A percentile compares a stretch with the other conserved stretches of the same genome.
These are phyloP conservation scores for Catunica adiposa DNA, from an alignment of 2,329 filamentous ascomycete genomes.

Conservation along the genomic window DNA sequence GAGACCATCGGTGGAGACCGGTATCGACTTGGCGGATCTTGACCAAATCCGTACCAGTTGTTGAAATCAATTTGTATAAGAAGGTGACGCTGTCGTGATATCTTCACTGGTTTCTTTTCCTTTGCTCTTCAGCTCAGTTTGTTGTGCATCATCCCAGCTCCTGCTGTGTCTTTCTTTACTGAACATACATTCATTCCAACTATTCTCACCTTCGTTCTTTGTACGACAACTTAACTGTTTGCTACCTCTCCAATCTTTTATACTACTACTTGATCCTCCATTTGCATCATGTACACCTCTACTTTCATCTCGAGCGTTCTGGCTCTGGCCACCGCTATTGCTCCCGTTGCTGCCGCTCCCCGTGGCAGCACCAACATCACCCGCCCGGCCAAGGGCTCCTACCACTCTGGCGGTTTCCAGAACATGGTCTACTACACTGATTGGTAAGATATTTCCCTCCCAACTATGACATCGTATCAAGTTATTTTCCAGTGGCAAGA, in stretches of 20 bases:
- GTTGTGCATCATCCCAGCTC: constrained; percentile 2
- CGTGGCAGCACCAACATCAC: neutral
- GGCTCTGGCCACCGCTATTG: constrained; percentile 1
- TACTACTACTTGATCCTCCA: neutral
- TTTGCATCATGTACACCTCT: constrained; percentile 2
- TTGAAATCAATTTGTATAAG: neutral
- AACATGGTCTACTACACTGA: constrained; percentile 15
- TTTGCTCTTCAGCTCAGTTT: neutral
- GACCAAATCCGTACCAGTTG: neutral
- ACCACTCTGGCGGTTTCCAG: neutral
- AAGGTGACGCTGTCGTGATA: neutral
- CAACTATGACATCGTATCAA: constrained; percentile 2
- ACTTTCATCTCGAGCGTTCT: constrained; percentile 7
- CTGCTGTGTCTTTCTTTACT: constrained; percentile 6
- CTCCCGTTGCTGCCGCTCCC: neutral
- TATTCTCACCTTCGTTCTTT: neutral
- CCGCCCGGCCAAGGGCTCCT: neutral
- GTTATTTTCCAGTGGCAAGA: neutral
- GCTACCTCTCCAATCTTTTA: neutral
- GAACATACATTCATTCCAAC: neutral
- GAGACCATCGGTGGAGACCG: neutral
- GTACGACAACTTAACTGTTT: neutral
- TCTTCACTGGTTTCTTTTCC: neutral
- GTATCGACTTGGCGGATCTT: neutral
- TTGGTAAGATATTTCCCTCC: too few relatives aligned